phyloP scores from a whole-genome alignment of 1,284 basidiomycete species.

The Leccinum pseudoinsigne region DNA sequence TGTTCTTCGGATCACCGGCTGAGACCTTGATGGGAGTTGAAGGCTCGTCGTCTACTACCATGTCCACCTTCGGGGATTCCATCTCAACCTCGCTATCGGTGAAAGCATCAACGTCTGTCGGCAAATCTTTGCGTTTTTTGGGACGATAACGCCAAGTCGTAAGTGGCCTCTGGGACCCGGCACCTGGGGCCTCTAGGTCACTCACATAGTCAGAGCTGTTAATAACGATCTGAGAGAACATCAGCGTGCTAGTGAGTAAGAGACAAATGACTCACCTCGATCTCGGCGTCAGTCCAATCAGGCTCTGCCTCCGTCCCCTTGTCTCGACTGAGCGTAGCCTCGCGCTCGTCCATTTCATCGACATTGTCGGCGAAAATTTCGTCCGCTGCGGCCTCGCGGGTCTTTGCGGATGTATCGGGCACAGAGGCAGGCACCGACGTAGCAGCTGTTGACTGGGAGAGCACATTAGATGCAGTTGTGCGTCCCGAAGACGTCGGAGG shows the following conservation, averaged over 20 bases:
- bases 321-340: background rate
- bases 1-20: background rate
- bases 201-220: too few species aligned
- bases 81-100: conserved; percentile 1
- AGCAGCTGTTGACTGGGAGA: background rate
- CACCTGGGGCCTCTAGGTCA: too few species aligned
- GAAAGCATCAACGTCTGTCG: background rate
- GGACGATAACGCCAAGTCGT: background rate
- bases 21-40: background rate
- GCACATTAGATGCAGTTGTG: background rate
- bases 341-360: background rate
- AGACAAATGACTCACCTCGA: too few species aligned
- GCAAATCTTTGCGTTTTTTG: background rate
- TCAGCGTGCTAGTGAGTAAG: too few species aligned
- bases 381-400: background rate
- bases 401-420: background rate
- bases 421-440: background rate
- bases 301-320: background rate
- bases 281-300: too few species aligned
- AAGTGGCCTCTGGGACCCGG: background rate
- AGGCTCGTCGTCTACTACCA: background rate
- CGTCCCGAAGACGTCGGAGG: background rate
- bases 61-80: too few species aligned
- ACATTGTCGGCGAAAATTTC: background rate
- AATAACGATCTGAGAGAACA: too few species aligned